A percentile compares a stretch with the other conserved stretches of the same genome.
Evolutionary conservation across 306 rosid genomes (phyloP).

Genomic region (Cucurbita argyrosperma): DNA sequence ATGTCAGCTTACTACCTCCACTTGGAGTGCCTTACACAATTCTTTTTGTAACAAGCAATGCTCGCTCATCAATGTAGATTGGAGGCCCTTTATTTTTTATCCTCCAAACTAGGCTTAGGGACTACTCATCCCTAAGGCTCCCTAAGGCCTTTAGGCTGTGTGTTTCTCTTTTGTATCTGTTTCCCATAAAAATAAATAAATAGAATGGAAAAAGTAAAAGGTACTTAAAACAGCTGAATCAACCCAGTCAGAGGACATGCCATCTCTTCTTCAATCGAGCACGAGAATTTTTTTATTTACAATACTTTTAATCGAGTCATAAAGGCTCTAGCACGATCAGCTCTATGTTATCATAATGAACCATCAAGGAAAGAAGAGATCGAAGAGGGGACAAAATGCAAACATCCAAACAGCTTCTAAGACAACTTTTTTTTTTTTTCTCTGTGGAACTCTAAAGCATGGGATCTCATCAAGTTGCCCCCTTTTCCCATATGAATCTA

Average conservation of each 20-base stretch:
- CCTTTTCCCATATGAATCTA: not conserved
- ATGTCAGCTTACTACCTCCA: too few relatives aligned
- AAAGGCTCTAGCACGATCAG: not conserved
- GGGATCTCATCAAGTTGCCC: not conserved
- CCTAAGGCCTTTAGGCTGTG: too few relatives aligned
- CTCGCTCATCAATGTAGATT: too few relatives aligned
- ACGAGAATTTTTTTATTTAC: not conserved
- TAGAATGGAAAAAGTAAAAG: not conserved
- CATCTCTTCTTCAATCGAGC: not conserved
- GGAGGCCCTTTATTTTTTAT: too few relatives aligned
- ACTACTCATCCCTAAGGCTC: too few relatives aligned
- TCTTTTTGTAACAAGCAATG: too few relatives aligned
- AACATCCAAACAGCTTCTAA: not conserved
- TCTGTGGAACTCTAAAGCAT: not conserved
- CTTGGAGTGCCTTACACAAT: too few relatives aligned
- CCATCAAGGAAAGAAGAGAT: not conserved
- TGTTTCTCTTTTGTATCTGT: too few relatives aligned
- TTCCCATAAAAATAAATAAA: not conserved
- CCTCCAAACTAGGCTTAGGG: too few relatives aligned
- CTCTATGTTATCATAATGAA: not conserved
- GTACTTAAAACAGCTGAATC: not conserved
- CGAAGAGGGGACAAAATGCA: not conserved
- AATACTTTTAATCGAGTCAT: too few relatives aligned
- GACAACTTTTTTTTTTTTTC: not conserved
- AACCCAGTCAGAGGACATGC: not conserved